These are phyloP conservation scores for Gyrodon lividus DNA, from an alignment of 768 basidiomycete genomes.

Conservation along the genomic window DNA sequence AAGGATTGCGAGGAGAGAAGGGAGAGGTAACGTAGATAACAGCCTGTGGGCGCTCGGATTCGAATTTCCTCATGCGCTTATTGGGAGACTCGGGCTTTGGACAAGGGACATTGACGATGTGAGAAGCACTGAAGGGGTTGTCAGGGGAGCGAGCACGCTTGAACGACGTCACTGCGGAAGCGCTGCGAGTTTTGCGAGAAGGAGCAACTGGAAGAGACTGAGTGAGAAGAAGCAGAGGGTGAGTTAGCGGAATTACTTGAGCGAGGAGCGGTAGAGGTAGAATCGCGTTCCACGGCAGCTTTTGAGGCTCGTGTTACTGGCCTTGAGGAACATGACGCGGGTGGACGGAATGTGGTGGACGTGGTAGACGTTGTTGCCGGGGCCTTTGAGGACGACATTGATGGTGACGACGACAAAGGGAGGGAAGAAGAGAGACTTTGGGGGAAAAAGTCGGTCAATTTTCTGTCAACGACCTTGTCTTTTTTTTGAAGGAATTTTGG, in stretches of 20 bases:
- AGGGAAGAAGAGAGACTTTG: slow-evolving; percentile 28
- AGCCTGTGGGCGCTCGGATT: slow-evolving; percentile 3
- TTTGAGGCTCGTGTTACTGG: slow-evolving; percentile 11
- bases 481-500: slow-evolving; percentile 22
- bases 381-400: slow-evolving; percentile 8
- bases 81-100: slow-evolving; percentile 20
- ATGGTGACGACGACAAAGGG: not conserved
- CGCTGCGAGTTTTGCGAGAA: slow-evolving; percentile 4
- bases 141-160: slow-evolving; percentile 30
- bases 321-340: slow-evolving; percentile 2
- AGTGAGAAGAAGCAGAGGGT: not conserved
- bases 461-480: slow-evolving; percentile 19
- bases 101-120: slow-evolving; percentile 3
- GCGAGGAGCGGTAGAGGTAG: slow-evolving; percentile 4
- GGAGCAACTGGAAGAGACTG: slow-evolving; percentile 13
- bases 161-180: slow-evolving; percentile 7
- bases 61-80: slow-evolving; percentile 20
- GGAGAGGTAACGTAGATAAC: slow-evolving; percentile 12
- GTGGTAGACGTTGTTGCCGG: not conserved
- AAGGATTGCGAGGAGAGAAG: slow-evolving; percentile 35
- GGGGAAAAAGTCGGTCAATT: slow-evolving; percentile 48
- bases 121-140: not conserved
- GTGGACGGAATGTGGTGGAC: slow-evolving; percentile 15
- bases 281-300: not conserved
- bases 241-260: slow-evolving; percentile 19